phyloP scores from a whole-genome alignment of 2,329 filamentous ascomycete genomes.

The Fonsecaea monophora region DNA sequence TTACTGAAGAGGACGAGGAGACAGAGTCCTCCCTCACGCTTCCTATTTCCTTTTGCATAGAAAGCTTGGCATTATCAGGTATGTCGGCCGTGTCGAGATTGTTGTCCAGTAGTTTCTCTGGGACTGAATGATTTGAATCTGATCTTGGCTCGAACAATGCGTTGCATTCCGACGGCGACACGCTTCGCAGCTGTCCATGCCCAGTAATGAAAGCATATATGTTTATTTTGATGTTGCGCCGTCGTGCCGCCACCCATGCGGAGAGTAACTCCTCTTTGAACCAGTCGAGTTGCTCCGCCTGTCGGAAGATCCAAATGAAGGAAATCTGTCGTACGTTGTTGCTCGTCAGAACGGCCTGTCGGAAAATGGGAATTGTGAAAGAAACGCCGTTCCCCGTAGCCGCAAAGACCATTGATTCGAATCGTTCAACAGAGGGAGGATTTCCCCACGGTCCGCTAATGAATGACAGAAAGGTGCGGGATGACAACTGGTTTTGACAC shows the following conservation, averaged over 20 bases:
- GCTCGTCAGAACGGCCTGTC: slow-evolving; percentile 22
- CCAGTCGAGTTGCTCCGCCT: slow-evolving; percentile 32
- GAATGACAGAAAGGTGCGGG: slow-evolving; percentile 24
- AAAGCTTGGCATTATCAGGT: background rate
- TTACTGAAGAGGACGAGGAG: slow-evolving; percentile 11
- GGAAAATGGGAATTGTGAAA: slow-evolving; percentile 58
- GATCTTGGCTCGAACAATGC: slow-evolving; percentile 7
- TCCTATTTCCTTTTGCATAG: slow-evolving; percentile 2
- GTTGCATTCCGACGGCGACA: slow-evolving; percentile 12
- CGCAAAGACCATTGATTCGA: slow-evolving; percentile 34
- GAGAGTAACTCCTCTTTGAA: slow-evolving; percentile 30
- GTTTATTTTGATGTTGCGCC: slow-evolving; percentile 56
- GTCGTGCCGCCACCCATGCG: slow-evolving; percentile 41
- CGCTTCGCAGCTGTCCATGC: background rate
- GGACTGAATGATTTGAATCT: background rate
- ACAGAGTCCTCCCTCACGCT: slow-evolving; percentile 12
- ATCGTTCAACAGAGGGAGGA: slow-evolving; percentile 32
- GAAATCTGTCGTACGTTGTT: slow-evolving; percentile 28
- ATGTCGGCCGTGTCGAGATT: background rate
- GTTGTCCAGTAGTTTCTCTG: background rate
- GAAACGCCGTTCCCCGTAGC: slow-evolving; percentile 58
- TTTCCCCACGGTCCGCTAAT: slow-evolving; percentile 35
- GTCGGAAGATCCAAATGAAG: slow-evolving; percentile 36
- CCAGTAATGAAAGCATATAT: slow-evolving; percentile 25
- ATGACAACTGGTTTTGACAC: slow-evolving; percentile 14